Percentiles rank a stretch among this genome's conserved stretches.
phyloP scores from a whole-genome alignment of 768 basidiomycete species.

The Lentinula aciculospora region DNA sequence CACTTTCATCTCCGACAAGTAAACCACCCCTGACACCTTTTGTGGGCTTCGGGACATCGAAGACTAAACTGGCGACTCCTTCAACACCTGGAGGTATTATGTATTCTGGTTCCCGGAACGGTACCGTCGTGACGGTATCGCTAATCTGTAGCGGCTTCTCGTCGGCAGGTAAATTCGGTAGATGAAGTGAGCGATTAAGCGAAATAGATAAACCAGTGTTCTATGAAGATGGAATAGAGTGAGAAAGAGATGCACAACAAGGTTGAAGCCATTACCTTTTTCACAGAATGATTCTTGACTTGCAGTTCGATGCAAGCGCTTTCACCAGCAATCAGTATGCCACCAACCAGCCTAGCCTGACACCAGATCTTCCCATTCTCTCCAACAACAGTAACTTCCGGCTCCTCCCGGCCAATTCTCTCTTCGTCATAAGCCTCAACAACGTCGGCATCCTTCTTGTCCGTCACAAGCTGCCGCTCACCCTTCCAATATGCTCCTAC shows the following conservation, averaged over 20 bases:
- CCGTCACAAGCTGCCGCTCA: constrained; percentile 62
- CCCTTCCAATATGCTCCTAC: constrained; percentile 74
- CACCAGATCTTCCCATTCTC: constrained; percentile 80
- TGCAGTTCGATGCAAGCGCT: constrained; percentile 69
- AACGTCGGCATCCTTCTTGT: constrained; percentile 55
- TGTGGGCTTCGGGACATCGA: constrained; percentile 69
- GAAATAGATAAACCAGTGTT: constrained; percentile 62
- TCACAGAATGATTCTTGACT: constrained; percentile 76
- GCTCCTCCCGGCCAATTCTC: constrained; percentile 31
- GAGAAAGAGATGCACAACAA: constrained; percentile 2
- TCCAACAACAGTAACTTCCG: constrained; percentile 60
- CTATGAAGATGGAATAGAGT: constrained; percentile 28
- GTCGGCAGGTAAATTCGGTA: constrained; percentile 35
- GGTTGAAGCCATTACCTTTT: constrained; percentile 48
- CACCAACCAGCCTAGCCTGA: constrained; percentile 61
- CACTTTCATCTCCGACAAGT: constrained; percentile 46
- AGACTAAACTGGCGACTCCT: constrained; percentile 73
- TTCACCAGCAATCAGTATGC: constrained; percentile 60
- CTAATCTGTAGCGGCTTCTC: constrained; percentile 54
- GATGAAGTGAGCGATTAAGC: constrained; percentile 53
- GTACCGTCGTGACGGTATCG: constrained; percentile 62
- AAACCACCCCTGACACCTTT: constrained; percentile 60
- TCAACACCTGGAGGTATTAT: constrained; percentile 68
- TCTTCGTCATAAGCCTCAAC: constrained; percentile 47
- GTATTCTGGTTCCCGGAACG: constrained; percentile 73